Conservation (phyloP, 2,329 filamentous ascomycete genomes). For the Fulvia fulva region DNA sequence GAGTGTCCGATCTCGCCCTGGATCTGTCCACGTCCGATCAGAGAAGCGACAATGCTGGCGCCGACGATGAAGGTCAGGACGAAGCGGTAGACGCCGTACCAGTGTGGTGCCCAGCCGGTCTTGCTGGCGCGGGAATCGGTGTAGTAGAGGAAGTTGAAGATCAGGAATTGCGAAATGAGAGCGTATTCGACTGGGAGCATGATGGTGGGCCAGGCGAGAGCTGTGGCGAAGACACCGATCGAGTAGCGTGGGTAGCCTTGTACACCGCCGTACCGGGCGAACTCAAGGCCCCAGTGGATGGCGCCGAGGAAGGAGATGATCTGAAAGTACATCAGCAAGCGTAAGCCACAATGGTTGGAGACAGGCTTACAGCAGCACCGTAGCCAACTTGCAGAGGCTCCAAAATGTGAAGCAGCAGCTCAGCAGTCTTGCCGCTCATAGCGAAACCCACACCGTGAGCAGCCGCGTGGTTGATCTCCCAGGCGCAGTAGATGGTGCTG, state of each 20-base stretch:
- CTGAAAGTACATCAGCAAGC: constrained; percentile 36
- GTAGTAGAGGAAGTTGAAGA: constrained; percentile 83
- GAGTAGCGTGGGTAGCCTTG: constrained; percentile 77
- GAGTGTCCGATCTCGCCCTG: constrained; percentile 50
- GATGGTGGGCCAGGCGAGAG: constrained; percentile 85
- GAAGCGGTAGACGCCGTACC: constrained; percentile 89
- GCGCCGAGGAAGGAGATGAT: constrained; percentile 93
- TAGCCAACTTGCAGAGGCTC: constrained; percentile 90
- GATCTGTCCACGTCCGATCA: constrained; percentile 80
- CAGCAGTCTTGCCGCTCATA: constrained; percentile 67
- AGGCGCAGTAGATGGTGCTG: constrained; percentile 76
- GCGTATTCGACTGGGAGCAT: constrained; percentile 81
- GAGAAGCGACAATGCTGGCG: constrained; percentile 70
- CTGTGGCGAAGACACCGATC: constrained; percentile 74
- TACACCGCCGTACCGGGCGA: constrained; percentile 62
- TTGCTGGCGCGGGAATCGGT: constrained; percentile 70
- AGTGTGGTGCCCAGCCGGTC: constrained; percentile 73
- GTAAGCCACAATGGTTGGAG: not conserved
- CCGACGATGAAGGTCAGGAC: constrained; percentile 88
- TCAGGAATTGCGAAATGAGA: constrained; percentile 77
- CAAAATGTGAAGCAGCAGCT: constrained; percentile 66
- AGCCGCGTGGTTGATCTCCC: constrained; percentile 70
- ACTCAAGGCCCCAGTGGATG: constrained; percentile 91
- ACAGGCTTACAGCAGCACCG: constrained; percentile 67
- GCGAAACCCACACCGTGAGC: constrained; percentile 59